A percentile compares a stretch with the other conserved stretches of the same genome.
These are phyloP conservation scores for Trametes hirsuta DNA, from an alignment of 1,284 basidiomycete genomes.

Conservation along the genomic window DNA sequence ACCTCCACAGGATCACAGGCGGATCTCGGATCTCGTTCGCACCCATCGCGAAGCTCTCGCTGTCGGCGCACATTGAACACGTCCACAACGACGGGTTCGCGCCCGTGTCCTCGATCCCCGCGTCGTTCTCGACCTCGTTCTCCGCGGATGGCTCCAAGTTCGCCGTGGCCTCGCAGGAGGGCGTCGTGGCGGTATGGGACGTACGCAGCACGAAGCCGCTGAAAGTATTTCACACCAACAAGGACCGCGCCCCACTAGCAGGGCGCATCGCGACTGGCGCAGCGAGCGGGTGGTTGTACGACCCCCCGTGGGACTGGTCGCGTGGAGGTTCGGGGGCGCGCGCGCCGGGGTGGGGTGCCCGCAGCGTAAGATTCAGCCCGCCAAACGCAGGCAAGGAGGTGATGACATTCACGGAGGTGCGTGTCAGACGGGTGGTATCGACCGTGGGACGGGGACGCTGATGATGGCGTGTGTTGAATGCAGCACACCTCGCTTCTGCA, in stretches of 20 bases:
- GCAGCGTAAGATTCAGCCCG: conserved; percentile 78
- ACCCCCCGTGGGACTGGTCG: conserved; percentile 70
- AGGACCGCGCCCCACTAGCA: conserved; percentile 41
- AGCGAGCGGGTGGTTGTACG: conserved; percentile 58
- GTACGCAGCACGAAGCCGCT: conserved; percentile 72
- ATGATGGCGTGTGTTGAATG: not conserved
- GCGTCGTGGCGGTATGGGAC: conserved; percentile 80
- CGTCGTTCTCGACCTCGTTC: conserved; percentile 87
- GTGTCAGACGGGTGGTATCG: conserved; percentile 22
- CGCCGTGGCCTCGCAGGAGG: conserved; percentile 86
- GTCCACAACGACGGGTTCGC: conserved; percentile 35
- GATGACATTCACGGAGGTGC: conserved; percentile 84
- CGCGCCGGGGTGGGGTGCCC: conserved; percentile 77
- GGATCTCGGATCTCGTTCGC: conserved; percentile 58
- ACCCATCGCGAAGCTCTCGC: conserved; percentile 56
- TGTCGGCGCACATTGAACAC: conserved; percentile 52
- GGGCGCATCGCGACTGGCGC: conserved; percentile 42
- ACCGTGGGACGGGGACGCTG: not conserved
- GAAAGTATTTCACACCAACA: conserved; percentile 64
- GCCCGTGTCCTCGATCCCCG: conserved; percentile 49
- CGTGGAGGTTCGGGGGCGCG: conserved; percentile 41
- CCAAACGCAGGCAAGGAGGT: conserved; percentile 59
- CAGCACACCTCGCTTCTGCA: conserved; percentile 79
- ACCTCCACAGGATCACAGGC: conserved; percentile 71
- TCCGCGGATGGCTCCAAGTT: conserved; percentile 81